phyloP scores from a whole-genome alignment of 257 asterid genomes.

The Thymus quinquecostatus region DNA sequence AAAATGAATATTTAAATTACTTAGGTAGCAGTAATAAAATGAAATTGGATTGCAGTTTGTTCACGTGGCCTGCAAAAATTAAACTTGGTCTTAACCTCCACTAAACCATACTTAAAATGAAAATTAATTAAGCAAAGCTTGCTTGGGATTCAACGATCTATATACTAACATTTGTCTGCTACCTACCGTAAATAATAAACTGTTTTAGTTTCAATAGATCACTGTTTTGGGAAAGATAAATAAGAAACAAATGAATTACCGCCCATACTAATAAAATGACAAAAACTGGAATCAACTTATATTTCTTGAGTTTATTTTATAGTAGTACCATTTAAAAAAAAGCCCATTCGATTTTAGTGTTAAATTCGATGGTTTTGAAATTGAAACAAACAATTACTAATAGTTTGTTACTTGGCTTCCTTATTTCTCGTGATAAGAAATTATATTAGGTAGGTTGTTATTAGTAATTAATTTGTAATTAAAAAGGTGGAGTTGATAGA shows the following conservation, averaged over 20 bases:
- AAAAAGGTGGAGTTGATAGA: conserved; percentile 4
- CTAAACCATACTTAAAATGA: conserved; percentile 14
- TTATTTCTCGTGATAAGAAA: neutral
- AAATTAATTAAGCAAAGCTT: neutral
- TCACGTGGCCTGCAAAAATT: conserved; percentile 28
- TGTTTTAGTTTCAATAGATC: conserved; percentile 2
- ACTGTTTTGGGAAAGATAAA: conserved; percentile 28
- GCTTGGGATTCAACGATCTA: conserved; percentile 39
- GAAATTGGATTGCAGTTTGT: neutral
- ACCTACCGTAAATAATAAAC: neutral
- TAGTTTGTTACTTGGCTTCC: neutral
- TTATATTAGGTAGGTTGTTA: conserved; percentile 15
- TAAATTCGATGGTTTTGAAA: neutral
- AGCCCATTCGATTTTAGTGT: neutral
- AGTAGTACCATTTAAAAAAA: too few species aligned
- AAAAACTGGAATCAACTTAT: conserved; percentile 13
- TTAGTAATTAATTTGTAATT: neutral
- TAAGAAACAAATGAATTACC: conserved; percentile 25
- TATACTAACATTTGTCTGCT: conserved; percentile 27
- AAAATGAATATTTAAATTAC: too few species aligned
- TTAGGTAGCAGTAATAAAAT: too few species aligned
- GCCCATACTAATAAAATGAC: conserved; percentile 28
- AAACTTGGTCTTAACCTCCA: conserved; percentile 30
- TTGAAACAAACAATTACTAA: neutral
- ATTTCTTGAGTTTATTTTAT: neutral